Base-by-base conservation (phyloP, 495 filamentous ascomycete genomes). In the Aspergillus indologenus region DNA sequence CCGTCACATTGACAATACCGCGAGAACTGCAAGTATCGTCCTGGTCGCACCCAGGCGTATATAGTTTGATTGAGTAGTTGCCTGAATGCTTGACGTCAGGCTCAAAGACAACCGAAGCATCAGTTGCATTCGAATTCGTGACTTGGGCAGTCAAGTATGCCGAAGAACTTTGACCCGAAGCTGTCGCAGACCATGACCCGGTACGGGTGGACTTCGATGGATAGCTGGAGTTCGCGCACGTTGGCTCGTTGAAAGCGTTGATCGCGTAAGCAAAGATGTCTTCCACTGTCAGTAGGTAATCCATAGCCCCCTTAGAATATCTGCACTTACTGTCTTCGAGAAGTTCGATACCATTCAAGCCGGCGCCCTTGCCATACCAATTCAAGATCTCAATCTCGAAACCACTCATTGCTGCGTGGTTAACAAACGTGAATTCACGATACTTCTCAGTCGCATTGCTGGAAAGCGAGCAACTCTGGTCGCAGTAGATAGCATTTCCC, bases 381-480 rank as follows among this genome's bases (percentile, higher is more conserved):
- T 76, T 86, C 20, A 86, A 85, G 53, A 99, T 85, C 65, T 96
- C 90, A 48, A 99, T 81, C 60, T 86, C 81, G 67, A 99, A 91
- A n/a, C 80, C 82, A 63, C 84, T 85, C 92, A 97, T 97, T 43
- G 90, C 92, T 59, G 98, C 83, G 6, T 67, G 69, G 68, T 97
- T 96, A 42, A 94, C 89, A 63, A 99, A 94, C 47, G 81, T 78
- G 71, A 98, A 99, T 60, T 99, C 94, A 69, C 96, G 91, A 56
- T 84, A 91, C 47, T 81, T 74, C 48, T 88, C 75, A 7, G 68
- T 76, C 22, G 82, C 66, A 68, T 86, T 81, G 60, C 82, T 76
- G 52, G 90, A 89, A 55, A 99, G 81, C 8, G 91, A 88, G 61
- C 94, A 99, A 60, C 80, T 75, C 51, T 82, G 83, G 40, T 92